phyloP scores from a whole-genome alignment of 768 basidiomycete genomes.

The Exidia glandulosa region DNA sequence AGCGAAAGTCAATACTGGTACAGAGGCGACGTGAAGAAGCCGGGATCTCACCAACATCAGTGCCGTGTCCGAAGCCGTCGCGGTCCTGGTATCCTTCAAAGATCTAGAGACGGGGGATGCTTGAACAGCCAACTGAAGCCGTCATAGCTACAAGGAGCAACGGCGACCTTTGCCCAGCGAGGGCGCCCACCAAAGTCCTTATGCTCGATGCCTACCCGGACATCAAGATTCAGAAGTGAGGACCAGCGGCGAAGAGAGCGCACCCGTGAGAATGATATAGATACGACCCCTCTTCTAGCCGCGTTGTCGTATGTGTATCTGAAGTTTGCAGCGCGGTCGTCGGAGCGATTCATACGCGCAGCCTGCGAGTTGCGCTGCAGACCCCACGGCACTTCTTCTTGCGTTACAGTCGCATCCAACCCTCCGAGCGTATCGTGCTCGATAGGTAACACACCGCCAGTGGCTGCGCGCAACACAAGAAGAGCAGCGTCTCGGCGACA shows the following conservation, averaged over 20 bases:
- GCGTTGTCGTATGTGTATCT: slow-evolving; percentile 12
- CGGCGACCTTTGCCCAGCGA: slow-evolving; percentile 8
- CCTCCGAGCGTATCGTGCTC: slow-evolving; percentile 24
- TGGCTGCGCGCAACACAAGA: too few species aligned
- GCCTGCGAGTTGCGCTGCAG: not conserved
- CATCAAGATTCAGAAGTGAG: too few species aligned
- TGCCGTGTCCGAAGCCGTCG: slow-evolving; percentile 1
- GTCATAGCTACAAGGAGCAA: too few species aligned
- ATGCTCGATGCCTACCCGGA: too few species aligned
- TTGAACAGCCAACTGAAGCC: too few species aligned
- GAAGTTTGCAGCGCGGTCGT: slow-evolving; percentile 12
- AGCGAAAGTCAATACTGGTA: too few species aligned
- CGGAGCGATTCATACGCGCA: not conserved
- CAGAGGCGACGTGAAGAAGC: too few species aligned
- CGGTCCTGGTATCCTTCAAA: not conserved
- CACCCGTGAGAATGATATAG: slow-evolving; percentile 1
- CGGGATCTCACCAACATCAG: not conserved
- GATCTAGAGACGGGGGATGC: too few species aligned
- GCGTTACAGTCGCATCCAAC: slow-evolving; percentile 16
- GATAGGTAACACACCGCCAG: slow-evolving; percentile 17
- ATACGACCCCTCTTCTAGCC: not conserved
- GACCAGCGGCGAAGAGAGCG: too few species aligned
- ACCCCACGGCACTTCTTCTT: slow-evolving; percentile 5
- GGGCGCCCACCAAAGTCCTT: slow-evolving; percentile 9
- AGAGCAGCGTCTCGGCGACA: too few species aligned